Evolutionary conservation across 352 stramenopile genomes (phyloP), one percentile per base, ranked within the genome.

Genomic region (Phytophthora melonis): DNA sequence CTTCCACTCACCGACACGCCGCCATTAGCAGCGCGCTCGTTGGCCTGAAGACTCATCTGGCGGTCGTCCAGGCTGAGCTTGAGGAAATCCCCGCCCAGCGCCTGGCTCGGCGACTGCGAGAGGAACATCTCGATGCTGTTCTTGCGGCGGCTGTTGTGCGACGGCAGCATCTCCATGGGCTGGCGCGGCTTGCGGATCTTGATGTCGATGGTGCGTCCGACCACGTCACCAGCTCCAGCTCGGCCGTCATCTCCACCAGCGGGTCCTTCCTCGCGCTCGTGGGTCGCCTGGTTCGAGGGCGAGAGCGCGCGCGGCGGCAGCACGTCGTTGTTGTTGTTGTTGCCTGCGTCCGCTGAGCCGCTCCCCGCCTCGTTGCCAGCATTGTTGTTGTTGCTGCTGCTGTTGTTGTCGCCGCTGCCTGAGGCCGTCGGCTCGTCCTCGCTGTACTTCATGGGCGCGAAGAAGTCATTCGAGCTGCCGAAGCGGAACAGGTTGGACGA

Each of bases 91-190:
- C 86, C 87, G 32, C 89, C 89, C 21, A 95, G 71, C 18, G 88
- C 87, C 61, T 95, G 89, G 49, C 83, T 93, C 1, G 89, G 89
- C 58, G 86, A 93, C 70, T 94, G 89, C 69, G 89, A 95, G 3
- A 95, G 72, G 81, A 95, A 95, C 87, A 95, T 93, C 72, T 95
- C 89, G 39, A 95, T 93, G 74, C 86, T 93, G 79, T 91, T 95
- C 79, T 95, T 95, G 49, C 89, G 86, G 49, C 82, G 86, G 23
- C 73, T 83, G 27, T 58, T 66, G 61, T 50, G 76, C 14, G 64
- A 58, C 32, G 76, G 73, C 49, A 77, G 66, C 66, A 78, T 78
- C n/a, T 80, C 75, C 57, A 79, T 60, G 25, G 68, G 57, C 27
- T 50, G 43, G 18, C 50, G 63, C 0, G 47, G 39, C 57, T 80